Percentiles rank a stretch among this genome's conserved stretches.
phyloP scores from a whole-genome alignment of 805 yeast species.

The Monosporozyma aerobia region DNA sequence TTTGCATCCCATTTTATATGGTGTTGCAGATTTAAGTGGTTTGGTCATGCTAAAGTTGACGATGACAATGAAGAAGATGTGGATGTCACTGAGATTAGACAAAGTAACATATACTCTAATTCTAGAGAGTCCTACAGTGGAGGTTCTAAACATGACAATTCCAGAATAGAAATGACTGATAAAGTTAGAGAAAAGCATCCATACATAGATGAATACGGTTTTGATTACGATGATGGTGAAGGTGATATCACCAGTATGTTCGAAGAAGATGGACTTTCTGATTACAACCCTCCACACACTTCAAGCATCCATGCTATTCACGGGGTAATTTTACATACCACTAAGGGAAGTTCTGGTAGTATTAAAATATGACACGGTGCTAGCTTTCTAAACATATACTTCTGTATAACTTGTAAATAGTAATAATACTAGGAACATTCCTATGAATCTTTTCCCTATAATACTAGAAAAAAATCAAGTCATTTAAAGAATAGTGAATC shows the following conservation, averaged over 20 bases:
- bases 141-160: not conserved
- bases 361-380: not conserved
- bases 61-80: not conserved
- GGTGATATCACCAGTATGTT: not conserved
- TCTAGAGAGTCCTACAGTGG: too few species aligned
- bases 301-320: constrained; percentile 7
- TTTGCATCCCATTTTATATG: constrained; percentile 62
- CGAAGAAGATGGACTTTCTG: constrained; percentile 1
- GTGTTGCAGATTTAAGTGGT: constrained; percentile 40
- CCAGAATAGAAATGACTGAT: not conserved
- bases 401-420: too few species aligned
- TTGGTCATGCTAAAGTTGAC: constrained; percentile 5
- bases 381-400: too few species aligned
- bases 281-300: not conserved
- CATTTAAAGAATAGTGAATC: too few species aligned
- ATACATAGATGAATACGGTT: constrained; percentile 1
- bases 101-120: too few species aligned
- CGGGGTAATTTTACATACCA: constrained; percentile 5
- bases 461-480: too few species aligned
- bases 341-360: not conserved
- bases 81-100: too few species aligned
- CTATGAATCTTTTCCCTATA: too few species aligned
- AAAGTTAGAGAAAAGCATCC: not conserved
- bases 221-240: not conserved
- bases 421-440: too few species aligned